Evolutionary conservation across 148 eudicot genomes (phyloP), one percentile per base, ranked within the genome.

Genomic region (Fagopyrum esculentum): DNA sequence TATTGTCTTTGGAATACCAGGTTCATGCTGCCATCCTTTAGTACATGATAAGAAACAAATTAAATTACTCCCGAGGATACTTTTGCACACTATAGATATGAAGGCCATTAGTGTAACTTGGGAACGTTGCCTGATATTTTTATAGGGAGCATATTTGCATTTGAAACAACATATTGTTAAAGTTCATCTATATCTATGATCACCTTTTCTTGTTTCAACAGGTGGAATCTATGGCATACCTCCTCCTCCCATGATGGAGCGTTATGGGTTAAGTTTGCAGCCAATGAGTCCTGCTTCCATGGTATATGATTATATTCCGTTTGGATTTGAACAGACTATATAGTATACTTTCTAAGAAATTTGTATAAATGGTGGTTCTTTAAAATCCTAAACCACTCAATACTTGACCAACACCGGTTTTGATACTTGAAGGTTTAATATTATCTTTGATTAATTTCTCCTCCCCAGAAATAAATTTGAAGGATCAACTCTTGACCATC

Each of bases 151-250:
- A 49, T 49, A 49, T 8, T 49, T 10, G 40, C 40, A 35, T 35
- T 35, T 35, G 40, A 35, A 35, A 35, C 2, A 35, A 2, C 40
- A 35, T 66, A 6, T 43, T 40, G 47, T 66, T 12, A 35, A 35
- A 35, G 3, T 40, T 13, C 19, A 66, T 66, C 19, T 35, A 66
- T 40, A n/a, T 43, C 46, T 66, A n/a, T 40, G 11, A 17, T 66
- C 47, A 43, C 71, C 40, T 66, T 64, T 35, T n/a, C 45, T 2
- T 30, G 0, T 35, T 19, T 22, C 29, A 73, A 55, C 86, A 92
- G 99, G 97, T 84, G 96, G 91, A 74, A 85, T 95, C 85, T 92
- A 92, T 76, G 89, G 90, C 61, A 81, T 92, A 85, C 97, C 96
- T 51, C 85, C 87, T 15, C 84, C 85, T 44, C 96, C 96, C 16